These are phyloP conservation scores for Lindgomyces ingoldianus DNA, from an alignment of 495 filamentous ascomycete species.

Conservation along the genomic window DNA sequence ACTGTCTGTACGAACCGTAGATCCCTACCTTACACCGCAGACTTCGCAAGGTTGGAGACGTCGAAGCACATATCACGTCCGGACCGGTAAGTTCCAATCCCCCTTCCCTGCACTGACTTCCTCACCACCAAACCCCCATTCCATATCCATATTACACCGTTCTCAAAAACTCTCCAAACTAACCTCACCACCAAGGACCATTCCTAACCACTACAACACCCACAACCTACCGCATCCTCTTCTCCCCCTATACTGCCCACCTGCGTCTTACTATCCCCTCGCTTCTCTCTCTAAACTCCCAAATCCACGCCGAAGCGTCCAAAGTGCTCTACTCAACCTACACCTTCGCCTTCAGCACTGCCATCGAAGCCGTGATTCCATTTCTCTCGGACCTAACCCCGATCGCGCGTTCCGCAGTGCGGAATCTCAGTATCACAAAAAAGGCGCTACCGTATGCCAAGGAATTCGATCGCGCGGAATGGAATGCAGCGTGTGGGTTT, in stretches of 20 bases:
- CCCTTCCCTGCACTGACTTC: constrained; percentile 19
- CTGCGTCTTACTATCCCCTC: constrained; percentile 41
- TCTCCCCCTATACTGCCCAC: constrained; percentile 41
- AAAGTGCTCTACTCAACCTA: constrained; percentile 54
- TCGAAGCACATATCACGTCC: constrained; percentile 17
- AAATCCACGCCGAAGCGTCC: constrained; percentile 53
- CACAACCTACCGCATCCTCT: constrained; percentile 53
- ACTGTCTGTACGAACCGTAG: constrained; percentile 38
- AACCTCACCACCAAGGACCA: too few relatives aligned
- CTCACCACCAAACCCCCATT: constrained; percentile 35
- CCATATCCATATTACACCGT: too few relatives aligned
- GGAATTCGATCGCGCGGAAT: constrained; percentile 57
- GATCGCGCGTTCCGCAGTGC: constrained; percentile 47
- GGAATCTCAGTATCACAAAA: constrained; percentile 52
- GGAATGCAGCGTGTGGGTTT: constrained; percentile 50
- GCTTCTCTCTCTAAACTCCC: constrained; percentile 51
- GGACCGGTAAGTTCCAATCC: constrained; percentile 17
- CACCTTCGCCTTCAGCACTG: constrained; percentile 54
- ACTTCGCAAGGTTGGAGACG: constrained; percentile 5
- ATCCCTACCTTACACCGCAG: constrained; percentile 29
- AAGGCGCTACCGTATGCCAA: constrained; percentile 50
- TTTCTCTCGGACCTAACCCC: constrained; percentile 58
- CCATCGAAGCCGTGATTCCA: constrained; percentile 57
- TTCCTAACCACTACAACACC: constrained; percentile 36
- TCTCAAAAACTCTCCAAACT: too few relatives aligned